A percentile compares a stretch with the other conserved stretches of the same genome.
These are phyloP conservation scores for Alternaria burnsii DNA, from an alignment of 2,329 filamentous ascomycete species.

Conservation along the genomic window DNA sequence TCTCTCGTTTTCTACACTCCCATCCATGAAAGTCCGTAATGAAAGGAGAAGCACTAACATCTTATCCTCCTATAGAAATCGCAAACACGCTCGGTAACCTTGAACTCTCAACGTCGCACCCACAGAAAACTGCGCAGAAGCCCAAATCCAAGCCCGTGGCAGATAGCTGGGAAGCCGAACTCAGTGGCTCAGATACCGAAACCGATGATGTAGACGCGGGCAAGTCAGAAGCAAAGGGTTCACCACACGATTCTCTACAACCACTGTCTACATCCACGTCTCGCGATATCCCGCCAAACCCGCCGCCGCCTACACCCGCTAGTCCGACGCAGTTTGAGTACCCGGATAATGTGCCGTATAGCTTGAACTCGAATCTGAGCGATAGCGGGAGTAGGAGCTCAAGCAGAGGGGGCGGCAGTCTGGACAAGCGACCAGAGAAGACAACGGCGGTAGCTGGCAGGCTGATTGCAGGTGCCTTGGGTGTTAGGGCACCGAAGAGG, in stretches of 20 bases:
- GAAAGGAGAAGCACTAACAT: background rate
- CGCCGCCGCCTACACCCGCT: constrained; percentile 48
- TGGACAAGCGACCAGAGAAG: constrained; percentile 76
- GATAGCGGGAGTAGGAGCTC: constrained; percentile 13
- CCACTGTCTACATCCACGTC: constrained; percentile 27
- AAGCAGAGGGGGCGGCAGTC: constrained; percentile 37
- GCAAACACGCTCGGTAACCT: constrained; percentile 49
- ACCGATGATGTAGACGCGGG: constrained; percentile 27
- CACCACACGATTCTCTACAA: constrained; percentile 23
- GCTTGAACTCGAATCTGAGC: constrained; percentile 7
- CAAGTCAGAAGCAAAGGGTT: background rate
- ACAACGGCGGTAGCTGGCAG: constrained; percentile 89
- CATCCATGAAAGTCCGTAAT: background rate
- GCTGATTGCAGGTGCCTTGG: constrained; percentile 88
- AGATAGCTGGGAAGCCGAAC: constrained; percentile 84
- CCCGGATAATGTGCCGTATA: constrained; percentile 36
- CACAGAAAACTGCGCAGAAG: constrained; percentile 42
- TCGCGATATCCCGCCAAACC: constrained; percentile 29
- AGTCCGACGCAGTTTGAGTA: constrained; percentile 47
- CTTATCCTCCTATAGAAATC: constrained; percentile 40
- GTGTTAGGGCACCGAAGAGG: constrained; percentile 78
- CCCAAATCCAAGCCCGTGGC: constrained; percentile 57
- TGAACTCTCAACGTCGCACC: constrained; percentile 45
- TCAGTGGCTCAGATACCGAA: constrained; percentile 51
- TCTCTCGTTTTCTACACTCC: background rate